Percentiles rank a stretch among this genome's conserved stretches.
Conservation (phyloP, 1,139 yeast genomes). For the Sugiyamaella paludigena region DNA sequence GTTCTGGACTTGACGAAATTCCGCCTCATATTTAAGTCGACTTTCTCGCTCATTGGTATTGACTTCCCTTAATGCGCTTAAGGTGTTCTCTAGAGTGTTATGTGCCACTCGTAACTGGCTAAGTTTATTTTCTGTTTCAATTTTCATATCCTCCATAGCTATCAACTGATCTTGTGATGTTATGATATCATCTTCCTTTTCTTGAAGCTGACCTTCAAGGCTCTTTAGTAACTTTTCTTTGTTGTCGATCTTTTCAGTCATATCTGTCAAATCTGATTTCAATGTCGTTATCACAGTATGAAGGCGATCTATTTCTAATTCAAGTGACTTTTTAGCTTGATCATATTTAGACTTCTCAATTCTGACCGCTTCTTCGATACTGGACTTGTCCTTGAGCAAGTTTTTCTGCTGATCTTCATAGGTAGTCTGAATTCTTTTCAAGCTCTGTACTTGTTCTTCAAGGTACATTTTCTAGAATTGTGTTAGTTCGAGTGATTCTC, state of each 20-base stretch:
- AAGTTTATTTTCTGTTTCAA: slow-evolving; percentile 20
- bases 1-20: slow-evolving; percentile 16
- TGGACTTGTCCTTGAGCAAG: slow-evolving; percentile 21
- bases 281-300: slow-evolving; percentile 25
- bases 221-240: slow-evolving; percentile 19
- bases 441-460: slow-evolving; percentile 20
- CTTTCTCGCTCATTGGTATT: slow-evolving; percentile 21
- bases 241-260: slow-evolving; percentile 28
- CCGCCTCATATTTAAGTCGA: slow-evolving; percentile 18
- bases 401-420: slow-evolving; percentile 24
- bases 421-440: slow-evolving; percentile 24
- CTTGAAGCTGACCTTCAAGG: slow-evolving; percentile 22
- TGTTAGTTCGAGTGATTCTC: no score
- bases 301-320: slow-evolving; percentile 24
- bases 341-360: slow-evolving; percentile 23
- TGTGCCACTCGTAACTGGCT: slow-evolving; percentile 21
- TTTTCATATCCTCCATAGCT: slow-evolving; percentile 19
- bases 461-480: slow-evolving; percentile 12
- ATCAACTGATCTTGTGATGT: slow-evolving; percentile 21
- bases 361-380: slow-evolving; percentile 20
- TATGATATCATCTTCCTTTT: slow-evolving; percentile 24
- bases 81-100: slow-evolving; percentile 22
- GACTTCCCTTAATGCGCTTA: slow-evolving; percentile 22
- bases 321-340: slow-evolving; percentile 21
- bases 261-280: slow-evolving; percentile 20